These are phyloP conservation scores for Linaria vulgaris DNA, from an alignment of 257 asterid genomes.

Conservation along the genomic window DNA sequence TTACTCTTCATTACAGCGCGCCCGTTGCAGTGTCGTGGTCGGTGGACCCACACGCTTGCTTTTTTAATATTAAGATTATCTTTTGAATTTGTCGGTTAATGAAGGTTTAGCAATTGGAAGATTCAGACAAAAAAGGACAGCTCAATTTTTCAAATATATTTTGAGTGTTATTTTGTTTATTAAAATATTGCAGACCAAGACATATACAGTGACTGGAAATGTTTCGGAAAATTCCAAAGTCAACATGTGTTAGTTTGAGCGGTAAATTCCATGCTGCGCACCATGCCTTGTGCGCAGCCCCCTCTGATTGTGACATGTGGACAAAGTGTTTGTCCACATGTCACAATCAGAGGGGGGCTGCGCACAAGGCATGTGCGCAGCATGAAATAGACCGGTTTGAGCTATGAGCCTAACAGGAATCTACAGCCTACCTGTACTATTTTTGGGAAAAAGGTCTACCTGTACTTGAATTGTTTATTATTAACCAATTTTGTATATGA, in stretches of 20 bases:
- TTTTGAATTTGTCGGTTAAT: not conserved
- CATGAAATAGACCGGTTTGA: too few relatives aligned
- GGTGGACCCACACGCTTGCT: conserved; percentile 32
- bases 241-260: not conserved
- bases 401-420: too few relatives aligned
- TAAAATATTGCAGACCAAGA: not conserved
- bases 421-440: too few relatives aligned
- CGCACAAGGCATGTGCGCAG: too few relatives aligned
- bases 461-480: too few relatives aligned
- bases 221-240: conserved; percentile 9
- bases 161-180: conserved; percentile 16
- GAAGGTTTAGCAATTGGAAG: not conserved
- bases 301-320: too few relatives aligned
- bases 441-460: too few relatives aligned
- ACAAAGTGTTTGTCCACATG: too few relatives aligned
- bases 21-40: conserved; percentile 24
- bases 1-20: not conserved
- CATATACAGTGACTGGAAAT: not conserved
- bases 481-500: too few relatives aligned
- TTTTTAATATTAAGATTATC: not conserved
- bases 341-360: too few relatives aligned
- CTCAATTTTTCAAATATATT: not conserved
- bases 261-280: too few relatives aligned
- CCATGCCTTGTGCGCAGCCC: too few relatives aligned
- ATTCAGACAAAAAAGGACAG: conserved; percentile 25